A percentile compares a stretch with the other conserved stretches of the same genome.
Conservation (phyloP, 192 early-diverging fungal species). For the Coemansia nantahalensis region DNA sequence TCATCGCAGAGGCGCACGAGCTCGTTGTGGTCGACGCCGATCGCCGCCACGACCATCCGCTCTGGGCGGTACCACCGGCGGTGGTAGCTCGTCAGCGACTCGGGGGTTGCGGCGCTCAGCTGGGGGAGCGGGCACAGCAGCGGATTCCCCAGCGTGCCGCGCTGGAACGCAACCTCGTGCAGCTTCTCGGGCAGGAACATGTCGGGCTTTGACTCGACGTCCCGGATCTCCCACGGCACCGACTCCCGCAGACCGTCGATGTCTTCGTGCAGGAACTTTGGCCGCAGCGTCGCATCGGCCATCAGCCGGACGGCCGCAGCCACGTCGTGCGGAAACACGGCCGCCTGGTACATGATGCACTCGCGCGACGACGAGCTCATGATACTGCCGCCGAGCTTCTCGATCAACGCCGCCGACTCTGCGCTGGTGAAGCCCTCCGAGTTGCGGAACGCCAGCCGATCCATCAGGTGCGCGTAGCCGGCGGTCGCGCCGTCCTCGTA, state of each 20-base stretch:
- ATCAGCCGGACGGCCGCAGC: constrained; percentile 68
- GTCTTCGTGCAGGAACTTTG: constrained; percentile 70
- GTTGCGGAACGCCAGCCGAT: constrained; percentile 92
- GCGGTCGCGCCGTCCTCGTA: constrained; percentile 70
- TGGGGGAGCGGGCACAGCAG: constrained; percentile 68
- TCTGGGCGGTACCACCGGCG: constrained; percentile 86
- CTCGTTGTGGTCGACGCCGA: constrained; percentile 85
- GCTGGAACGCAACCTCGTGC: constrained; percentile 78
- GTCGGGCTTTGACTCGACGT: constrained; percentile 80
- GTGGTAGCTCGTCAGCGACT: constrained; percentile 68
- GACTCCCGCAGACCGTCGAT: constrained; percentile 76
- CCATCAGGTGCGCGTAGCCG: constrained; percentile 83
- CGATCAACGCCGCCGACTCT: constrained; percentile 72
- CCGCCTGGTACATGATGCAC: constrained; percentile 92
- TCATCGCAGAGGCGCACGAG: too few relatives aligned
- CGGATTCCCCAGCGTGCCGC: constrained; percentile 79
- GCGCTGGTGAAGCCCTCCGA: constrained; percentile 67
- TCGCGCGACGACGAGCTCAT: constrained; percentile 89
- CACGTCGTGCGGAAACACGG: constrained; percentile 84
- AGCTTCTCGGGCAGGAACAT: constrained; percentile 83
- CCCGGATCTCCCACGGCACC: constrained; percentile 85
- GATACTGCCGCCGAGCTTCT: constrained; percentile 86
- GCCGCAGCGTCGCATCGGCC: constrained; percentile 77
- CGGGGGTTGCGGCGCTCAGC: constrained; percentile 65
- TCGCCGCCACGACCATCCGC: constrained; percentile 85